Evolutionary conservation across 768 basidiomycete genomes (phyloP), one percentile per base, ranked within the genome.

Genomic region (Suillus ampliporus): DNA sequence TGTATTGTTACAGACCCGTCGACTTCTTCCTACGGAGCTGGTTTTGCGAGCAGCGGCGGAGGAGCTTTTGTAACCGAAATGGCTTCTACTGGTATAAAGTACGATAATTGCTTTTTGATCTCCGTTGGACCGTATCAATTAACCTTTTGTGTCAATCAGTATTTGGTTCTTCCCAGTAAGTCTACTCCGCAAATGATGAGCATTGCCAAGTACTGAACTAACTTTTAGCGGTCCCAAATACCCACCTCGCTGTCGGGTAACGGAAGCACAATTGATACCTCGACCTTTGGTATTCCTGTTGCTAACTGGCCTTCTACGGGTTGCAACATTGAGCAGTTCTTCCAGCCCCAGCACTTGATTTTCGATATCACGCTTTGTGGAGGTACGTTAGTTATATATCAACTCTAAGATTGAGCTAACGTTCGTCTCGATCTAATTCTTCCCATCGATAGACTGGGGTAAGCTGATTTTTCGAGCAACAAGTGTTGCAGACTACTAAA

Each of bases 11-110:
- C 78, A 19, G 85, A 89, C 65, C 82, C 86, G 0, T 82, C 78
- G 34, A 69, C 82, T 1, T 74, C 76, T 3, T 88, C 86, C 17
- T 93, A 88, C 64, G 91, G 91, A 19, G 78, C 81, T 14, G 86
- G 77, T 3, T 94, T 94, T 69, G 88, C 88, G 1, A 74, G 76
- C 4, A 82, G 80, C 2, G 85, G 86, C 10, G 92, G 93, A 34
- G 93, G 93, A 15, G 83, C 91, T 13, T 94, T 84, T 65, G 86
- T 91, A 21, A 90, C 91, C 1, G 90, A 92, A 71, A 86, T 88
- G 62, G 88, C 90, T 1, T 73, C 80, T 26, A 79, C 75, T 44
- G 90, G 88, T 11, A 86, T 92, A 37, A 87, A 84, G 88, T 89
- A 69, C 66, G 86, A 77, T 10, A 15, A 21, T 26, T 23, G 14